Percentiles rank a stretch among this genome's conserved stretches.
Conservation (phyloP, 257 asterid genomes). For the Jaltomata sinuosa region DNA sequence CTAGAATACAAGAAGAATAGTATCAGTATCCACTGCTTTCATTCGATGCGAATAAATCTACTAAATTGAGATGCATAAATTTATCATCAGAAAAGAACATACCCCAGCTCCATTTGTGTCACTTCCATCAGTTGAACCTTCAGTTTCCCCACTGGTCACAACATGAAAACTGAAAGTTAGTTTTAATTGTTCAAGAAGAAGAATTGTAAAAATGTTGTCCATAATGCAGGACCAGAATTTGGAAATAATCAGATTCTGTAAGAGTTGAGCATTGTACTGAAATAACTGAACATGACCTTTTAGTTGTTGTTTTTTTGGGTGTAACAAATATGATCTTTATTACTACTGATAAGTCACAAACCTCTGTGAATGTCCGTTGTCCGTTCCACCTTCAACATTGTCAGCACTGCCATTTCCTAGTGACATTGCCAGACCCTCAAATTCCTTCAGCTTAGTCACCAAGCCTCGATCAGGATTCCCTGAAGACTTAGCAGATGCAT, state of each 20-base stretch:
- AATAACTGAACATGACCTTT: neutral
- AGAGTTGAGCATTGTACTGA: neutral
- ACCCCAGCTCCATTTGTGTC: slow-evolving; percentile 56
- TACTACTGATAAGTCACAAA: slow-evolving; percentile 16
- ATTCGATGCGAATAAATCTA: neutral
- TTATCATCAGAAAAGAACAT: slow-evolving; percentile 8
- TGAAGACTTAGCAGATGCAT: slow-evolving; percentile 47
- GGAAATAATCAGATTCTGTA: neutral
- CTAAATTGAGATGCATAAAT: neutral
- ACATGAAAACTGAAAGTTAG: slow-evolving; percentile 7
- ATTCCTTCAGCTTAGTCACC: slow-evolving; percentile 63
- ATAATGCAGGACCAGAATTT: neutral
- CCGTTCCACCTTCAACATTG: slow-evolving; percentile 49
- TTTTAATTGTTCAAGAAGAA: neutral
- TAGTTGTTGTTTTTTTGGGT: neutral
- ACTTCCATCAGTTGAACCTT: slow-evolving; percentile 84
- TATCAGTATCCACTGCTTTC: neutral
- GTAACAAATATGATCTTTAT: neutral
- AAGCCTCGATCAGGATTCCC: slow-evolving; percentile 52
- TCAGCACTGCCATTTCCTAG: slow-evolving; percentile 57
- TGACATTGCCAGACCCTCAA: slow-evolving; percentile 82
- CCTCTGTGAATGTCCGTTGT: slow-evolving; percentile 65
- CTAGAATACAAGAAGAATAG: slow-evolving; percentile 21
- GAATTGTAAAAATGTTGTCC: neutral
- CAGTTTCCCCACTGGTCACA: slow-evolving; percentile 58